Evolutionary conservation across 2,329 filamentous ascomycete genomes (phyloP).

Genomic region (Colletotrichum echinochloae): DNA sequence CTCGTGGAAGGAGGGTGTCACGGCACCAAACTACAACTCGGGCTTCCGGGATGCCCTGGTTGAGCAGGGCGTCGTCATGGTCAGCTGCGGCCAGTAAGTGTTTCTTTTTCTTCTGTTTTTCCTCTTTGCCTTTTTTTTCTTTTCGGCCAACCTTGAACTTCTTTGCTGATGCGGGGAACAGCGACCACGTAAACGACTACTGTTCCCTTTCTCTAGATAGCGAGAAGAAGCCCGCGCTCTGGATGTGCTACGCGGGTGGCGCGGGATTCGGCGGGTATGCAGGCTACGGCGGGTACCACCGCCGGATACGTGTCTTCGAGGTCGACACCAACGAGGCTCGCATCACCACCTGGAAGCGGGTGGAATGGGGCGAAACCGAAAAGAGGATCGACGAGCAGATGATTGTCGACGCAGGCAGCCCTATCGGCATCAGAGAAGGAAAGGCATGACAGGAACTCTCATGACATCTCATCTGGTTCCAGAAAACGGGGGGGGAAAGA

Average conservation of each 20-base stretch:
- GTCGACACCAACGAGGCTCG: slow-evolving; percentile 91
- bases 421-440: slow-evolving; percentile 43
- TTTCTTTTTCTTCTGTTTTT: not conserved
- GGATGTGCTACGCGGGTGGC: slow-evolving; percentile 98
- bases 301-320: slow-evolving; percentile 89
- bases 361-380: slow-evolving; percentile 73
- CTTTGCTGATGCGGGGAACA: slow-evolving; percentile 46
- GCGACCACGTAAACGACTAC: slow-evolving; percentile 97
- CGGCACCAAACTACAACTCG: slow-evolving; percentile 89
- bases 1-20: slow-evolving; percentile 83
- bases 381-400: slow-evolving; percentile 72
- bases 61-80: slow-evolving; percentile 85
- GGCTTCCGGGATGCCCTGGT: slow-evolving; percentile 93
- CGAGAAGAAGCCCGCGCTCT: slow-evolving; percentile 75
- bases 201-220: slow-evolving; percentile 77
- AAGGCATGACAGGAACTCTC: slow-evolving; percentile 9
- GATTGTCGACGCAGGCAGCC: slow-evolving; percentile 72
- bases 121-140: not conserved
- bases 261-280: slow-evolving; percentile 95
- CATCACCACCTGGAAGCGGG: slow-evolving; percentile 91
- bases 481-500: not conserved
- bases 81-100: slow-evolving; percentile 89
- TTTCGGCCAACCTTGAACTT: not conserved
- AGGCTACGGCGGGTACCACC: slow-evolving; percentile 87
- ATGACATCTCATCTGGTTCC: not conserved